Evolutionary conservation across 1,139 yeast genomes (phyloP).

Genomic region (Blastobotrys indianensis): DNA sequence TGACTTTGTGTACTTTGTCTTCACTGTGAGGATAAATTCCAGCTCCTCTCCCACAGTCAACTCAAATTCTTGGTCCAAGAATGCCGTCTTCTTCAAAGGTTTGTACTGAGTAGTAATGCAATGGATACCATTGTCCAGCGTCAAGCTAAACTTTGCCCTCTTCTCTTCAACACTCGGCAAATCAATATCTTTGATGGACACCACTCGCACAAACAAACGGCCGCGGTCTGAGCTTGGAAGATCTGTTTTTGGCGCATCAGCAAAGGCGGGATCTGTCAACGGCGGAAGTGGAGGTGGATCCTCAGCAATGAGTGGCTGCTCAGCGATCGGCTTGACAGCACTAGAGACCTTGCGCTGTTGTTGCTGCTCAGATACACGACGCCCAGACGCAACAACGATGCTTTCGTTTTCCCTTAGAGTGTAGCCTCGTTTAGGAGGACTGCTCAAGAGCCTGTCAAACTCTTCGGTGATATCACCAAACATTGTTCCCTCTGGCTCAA

Average conservation of each 20-base stretch:
- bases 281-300: constrained; percentile 7
- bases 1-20: constrained; percentile 52
- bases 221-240: constrained; percentile 53
- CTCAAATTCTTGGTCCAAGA: constrained; percentile 79
- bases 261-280: background rate
- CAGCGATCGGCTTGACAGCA: constrained; percentile 21
- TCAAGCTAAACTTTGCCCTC: constrained; percentile 60
- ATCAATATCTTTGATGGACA: constrained; percentile 51
- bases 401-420: constrained; percentile 31
- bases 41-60: constrained; percentile 60
- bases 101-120: constrained; percentile 70
- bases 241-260: constrained; percentile 11
- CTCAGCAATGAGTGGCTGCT: constrained; percentile 3
- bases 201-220: constrained; percentile 61
- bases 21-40: constrained; percentile 70
- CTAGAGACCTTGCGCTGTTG: constrained; percentile 22
- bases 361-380: constrained; percentile 15
- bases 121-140: constrained; percentile 87
- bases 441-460: constrained; percentile 34
- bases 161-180: constrained; percentile 52
- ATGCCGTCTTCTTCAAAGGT: constrained; percentile 40
- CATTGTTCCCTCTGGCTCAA: constrained; percentile 35
- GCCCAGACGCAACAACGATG: constrained; percentile 30
- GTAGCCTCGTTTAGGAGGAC: constrained; percentile 32
- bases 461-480: constrained; percentile 39